These are phyloP conservation scores for Aspergillus sp. DNA, from an alignment of 2,329 filamentous ascomycete genomes.

Conservation along the genomic window DNA sequence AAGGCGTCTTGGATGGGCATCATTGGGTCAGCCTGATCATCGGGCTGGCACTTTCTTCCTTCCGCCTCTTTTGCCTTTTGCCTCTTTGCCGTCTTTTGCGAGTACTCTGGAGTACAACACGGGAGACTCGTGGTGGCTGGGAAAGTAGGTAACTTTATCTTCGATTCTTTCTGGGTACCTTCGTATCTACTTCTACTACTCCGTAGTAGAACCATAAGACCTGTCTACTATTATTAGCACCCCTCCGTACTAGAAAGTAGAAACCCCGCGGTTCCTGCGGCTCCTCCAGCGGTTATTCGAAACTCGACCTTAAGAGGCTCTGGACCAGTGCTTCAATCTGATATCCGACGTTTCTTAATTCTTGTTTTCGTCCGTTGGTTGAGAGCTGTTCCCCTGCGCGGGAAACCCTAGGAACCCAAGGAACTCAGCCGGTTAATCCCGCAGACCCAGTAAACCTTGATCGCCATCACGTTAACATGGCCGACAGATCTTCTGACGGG, in stretches of 20 bases:
- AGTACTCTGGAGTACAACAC: too few species aligned
- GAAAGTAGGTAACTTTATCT: too few species aligned
- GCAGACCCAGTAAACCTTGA: conserved; percentile 10
- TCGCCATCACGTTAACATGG: background rate
- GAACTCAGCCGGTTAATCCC: conserved; percentile 16
- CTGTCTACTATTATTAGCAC: too few species aligned
- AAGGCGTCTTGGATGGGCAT: background rate
- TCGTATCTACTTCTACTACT: too few species aligned
- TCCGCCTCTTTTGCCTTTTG: too few species aligned
- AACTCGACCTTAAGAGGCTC: background rate
- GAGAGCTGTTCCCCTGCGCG: background rate
- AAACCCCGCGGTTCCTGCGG: background rate
- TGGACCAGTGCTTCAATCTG: background rate
- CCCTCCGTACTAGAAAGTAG: background rate
- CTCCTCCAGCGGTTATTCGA: background rate
- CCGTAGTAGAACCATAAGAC: background rate
- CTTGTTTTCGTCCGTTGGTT: background rate
- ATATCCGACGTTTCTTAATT: too few species aligned
- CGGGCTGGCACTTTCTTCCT: background rate
- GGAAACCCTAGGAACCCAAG: conserved; percentile 3
- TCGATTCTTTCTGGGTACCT: too few species aligned
- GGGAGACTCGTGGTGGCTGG: too few species aligned
- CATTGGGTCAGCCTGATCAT: background rate
- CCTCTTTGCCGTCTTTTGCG: too few species aligned
- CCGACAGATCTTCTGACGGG: background rate